These are phyloP conservation scores for Solanum chacoense DNA, from an alignment of 305 asterid species.

Conservation along the genomic window DNA sequence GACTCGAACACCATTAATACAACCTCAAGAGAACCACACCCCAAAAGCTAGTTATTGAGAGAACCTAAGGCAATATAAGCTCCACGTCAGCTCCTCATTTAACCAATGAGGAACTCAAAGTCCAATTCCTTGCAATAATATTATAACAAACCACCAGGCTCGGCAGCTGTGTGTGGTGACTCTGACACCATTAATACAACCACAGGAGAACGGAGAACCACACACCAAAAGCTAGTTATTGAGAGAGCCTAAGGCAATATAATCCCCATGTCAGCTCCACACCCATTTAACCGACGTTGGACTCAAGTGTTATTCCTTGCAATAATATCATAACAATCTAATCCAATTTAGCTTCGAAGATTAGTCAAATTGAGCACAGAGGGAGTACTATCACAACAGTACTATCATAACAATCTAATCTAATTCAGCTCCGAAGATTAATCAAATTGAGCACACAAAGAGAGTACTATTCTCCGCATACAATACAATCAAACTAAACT, in stretches of 20 bases:
- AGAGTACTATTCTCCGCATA: not conserved
- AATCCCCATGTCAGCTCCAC: not conserved
- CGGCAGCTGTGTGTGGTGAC: not conserved
- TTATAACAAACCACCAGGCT: not conserved
- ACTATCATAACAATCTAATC: not conserved
- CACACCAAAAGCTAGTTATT: not conserved
- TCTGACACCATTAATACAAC: not conserved
- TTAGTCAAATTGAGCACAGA: not conserved
- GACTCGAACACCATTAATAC: not conserved
- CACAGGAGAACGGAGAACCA: not conserved
- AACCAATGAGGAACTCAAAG: not conserved
- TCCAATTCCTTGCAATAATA: not conserved
- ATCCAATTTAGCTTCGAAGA: not conserved
- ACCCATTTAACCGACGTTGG: not conserved
- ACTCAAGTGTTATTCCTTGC: not conserved
- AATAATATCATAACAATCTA: not conserved
- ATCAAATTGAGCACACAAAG: not conserved
- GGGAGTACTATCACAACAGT: not conserved
- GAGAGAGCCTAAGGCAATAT: not conserved
- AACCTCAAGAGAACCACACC: not conserved
- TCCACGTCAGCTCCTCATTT: not conserved
- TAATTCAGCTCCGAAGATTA: not conserved
- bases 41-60: not conserved
- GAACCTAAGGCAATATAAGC: not conserved
- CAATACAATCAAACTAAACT: not conserved